Percentiles rank a stretch among this genome's conserved stretches.
These are phyloP conservation scores for Yarrowia sp. DNA, from an alignment of 805 yeast genomes.

Conservation along the genomic window DNA sequence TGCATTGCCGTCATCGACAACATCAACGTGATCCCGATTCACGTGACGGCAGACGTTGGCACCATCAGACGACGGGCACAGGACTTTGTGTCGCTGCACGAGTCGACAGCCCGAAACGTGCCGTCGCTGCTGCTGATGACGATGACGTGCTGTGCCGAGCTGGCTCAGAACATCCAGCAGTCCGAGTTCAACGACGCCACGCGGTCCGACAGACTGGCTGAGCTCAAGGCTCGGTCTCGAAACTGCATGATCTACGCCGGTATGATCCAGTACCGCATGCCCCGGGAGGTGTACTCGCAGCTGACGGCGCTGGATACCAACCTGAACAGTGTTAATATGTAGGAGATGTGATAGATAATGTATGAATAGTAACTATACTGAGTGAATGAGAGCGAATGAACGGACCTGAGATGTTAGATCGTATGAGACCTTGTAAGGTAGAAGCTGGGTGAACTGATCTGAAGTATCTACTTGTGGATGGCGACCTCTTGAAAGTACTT, in stretches of 20 bases:
- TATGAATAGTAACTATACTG: too few relatives aligned
- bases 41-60: conserved; percentile 46
- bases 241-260: conserved; percentile 95
- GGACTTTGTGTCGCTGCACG: conserved; percentile 62
- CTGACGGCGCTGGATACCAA: conserved; percentile 58
- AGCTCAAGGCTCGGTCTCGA: conserved; percentile 63
- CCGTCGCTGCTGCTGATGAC: conserved; percentile 77
- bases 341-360: neutral
- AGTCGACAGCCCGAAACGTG: conserved; percentile 69
- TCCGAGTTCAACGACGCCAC: conserved; percentile 47
- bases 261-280: conserved; percentile 86
- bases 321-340: neutral
- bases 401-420: too few relatives aligned
- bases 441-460: too few relatives aligned
- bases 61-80: conserved; percentile 67
- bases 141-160: conserved; percentile 70
- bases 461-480: too few relatives aligned
- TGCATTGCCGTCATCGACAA: conserved; percentile 56
- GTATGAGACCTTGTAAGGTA: too few relatives aligned
- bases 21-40: conserved; percentile 66
- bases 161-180: conserved; percentile 43
- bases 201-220: conserved; percentile 53
- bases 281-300: conserved; percentile 66
- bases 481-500: too few relatives aligned
- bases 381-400: too few relatives aligned